These are phyloP conservation scores for Rubia occidens DNA, from an alignment of 305 asterid species.

Conservation along the genomic window DNA sequence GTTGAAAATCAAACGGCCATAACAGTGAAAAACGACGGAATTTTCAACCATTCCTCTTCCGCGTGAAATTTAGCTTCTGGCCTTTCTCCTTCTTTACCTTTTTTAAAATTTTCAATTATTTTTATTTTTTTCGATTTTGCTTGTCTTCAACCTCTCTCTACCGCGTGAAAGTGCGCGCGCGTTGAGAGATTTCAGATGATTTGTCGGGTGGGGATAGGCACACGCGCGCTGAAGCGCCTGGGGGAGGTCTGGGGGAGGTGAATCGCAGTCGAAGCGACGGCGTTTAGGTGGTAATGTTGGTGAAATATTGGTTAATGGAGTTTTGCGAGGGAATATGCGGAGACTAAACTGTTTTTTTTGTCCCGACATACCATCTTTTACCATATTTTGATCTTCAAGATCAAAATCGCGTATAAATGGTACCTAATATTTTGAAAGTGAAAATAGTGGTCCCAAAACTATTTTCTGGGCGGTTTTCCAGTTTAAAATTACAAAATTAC, in stretches of 20 bases:
- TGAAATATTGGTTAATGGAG: background rate
- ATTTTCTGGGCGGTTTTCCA: too few relatives aligned
- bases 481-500: too few relatives aligned
- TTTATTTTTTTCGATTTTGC: background rate
- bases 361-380: too few relatives aligned
- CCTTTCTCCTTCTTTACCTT: background rate
- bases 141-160: background rate
- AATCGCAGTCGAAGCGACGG: background rate
- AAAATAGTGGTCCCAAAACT: too few relatives aligned
- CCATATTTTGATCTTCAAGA: too few relatives aligned
- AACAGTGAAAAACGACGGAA: background rate
- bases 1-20: background rate
- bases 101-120: background rate
- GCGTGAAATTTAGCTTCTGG: slow-evolving; percentile 2
- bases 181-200: slow-evolving; percentile 5
- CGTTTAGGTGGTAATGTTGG: background rate
- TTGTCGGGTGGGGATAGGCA: background rate
- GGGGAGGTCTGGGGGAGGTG: background rate
- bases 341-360: too few relatives aligned
- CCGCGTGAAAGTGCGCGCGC: slow-evolving; percentile 11
- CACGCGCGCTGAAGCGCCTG: background rate
- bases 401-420: too few relatives aligned
- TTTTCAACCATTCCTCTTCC: slow-evolving; percentile 11
- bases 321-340: background rate
- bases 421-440: too few relatives aligned